Percentiles rank a stretch among this genome's conserved stretches.
Conservation (phyloP, 108 stramenopile genomes). For the Phaeodactylum tricornutum region DNA sequence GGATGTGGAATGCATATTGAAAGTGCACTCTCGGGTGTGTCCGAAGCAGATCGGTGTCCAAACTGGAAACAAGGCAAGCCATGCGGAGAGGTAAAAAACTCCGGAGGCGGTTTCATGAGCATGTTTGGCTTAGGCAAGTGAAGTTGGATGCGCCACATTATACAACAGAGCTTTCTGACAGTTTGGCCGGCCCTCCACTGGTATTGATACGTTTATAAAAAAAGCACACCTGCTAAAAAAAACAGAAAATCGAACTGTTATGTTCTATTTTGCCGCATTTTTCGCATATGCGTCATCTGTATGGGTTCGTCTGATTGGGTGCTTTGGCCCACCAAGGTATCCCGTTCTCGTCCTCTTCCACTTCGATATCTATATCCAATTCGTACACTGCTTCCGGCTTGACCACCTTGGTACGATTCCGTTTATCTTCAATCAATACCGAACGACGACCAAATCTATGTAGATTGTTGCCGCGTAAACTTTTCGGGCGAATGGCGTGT, state of each 20-base stretch:
- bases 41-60: constrained; percentile 25
- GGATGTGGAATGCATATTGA: constrained; percentile 45
- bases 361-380: neutral
- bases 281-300: neutral
- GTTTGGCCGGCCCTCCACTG: too few relatives aligned
- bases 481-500: constrained; percentile 44
- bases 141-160: too few relatives aligned
- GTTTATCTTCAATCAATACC: constrained; percentile 56
- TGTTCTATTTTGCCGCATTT: neutral
- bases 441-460: constrained; percentile 30
- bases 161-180: too few relatives aligned
- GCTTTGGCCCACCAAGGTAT: constrained; percentile 7
- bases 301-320: constrained; percentile 1
- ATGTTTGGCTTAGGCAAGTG: neutral
- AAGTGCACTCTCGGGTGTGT: constrained; percentile 25
- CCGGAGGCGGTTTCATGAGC: neutral
- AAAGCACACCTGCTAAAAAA: too few relatives aligned
- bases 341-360: constrained; percentile 5
- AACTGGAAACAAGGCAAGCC: constrained; percentile 31
- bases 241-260: neutral
- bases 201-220: too few relatives aligned
- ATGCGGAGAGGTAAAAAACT: constrained; percentile 8
- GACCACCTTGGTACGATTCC: constrained; percentile 10
- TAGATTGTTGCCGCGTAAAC: neutral
- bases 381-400: neutral